phyloP scores from a whole-genome alignment of 225 moss, liverwort and hornwort genomes.

The Polytrichum formosum region DNA sequence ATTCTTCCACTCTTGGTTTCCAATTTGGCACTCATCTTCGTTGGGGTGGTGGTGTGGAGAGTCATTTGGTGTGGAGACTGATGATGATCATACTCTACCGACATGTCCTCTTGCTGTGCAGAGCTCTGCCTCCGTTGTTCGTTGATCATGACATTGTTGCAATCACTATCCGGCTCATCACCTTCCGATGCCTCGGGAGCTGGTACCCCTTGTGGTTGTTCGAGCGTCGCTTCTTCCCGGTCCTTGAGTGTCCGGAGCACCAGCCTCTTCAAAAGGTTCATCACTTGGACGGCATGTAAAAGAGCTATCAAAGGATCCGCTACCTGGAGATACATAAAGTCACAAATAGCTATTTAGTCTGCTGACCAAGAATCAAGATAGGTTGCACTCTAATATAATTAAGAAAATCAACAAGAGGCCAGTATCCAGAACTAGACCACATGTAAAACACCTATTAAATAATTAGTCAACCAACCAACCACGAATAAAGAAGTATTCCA shows the following conservation, averaged over 20 bases:
- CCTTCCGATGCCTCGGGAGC: slow-evolving; percentile 67
- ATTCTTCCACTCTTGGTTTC: slow-evolving; percentile 71
- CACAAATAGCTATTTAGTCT: background rate
- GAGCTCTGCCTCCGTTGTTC: slow-evolving; percentile 37
- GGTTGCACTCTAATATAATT: too few relatives aligned
- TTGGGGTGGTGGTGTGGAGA: slow-evolving; percentile 38
- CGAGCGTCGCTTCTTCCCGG: slow-evolving; percentile 66
- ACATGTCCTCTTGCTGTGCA: slow-evolving; percentile 28
- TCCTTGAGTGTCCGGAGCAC: slow-evolving; percentile 76
- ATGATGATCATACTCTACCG: slow-evolving; percentile 53
- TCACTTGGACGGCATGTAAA: slow-evolving; percentile 99
- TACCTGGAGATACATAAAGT: slow-evolving; percentile 50
- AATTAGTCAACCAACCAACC: background rate
- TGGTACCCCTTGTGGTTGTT: slow-evolving; percentile 38
- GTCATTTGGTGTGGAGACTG: slow-evolving; percentile 42
- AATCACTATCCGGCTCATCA: slow-evolving; percentile 74
- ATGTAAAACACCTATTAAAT: slow-evolving; percentile 72
- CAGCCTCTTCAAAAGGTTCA: slow-evolving; percentile 92
- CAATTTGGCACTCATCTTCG: slow-evolving; percentile 66
- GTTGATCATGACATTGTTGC: slow-evolving; percentile 48
- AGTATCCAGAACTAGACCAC: slow-evolving; percentile 47
- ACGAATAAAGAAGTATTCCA: too few relatives aligned
- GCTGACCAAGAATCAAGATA: too few relatives aligned
- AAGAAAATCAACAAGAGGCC: too few relatives aligned
- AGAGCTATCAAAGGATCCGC: slow-evolving; percentile 91